A percentile compares a stretch with the other conserved stretches of the same genome.
These are phyloP conservation scores for Crithidia fasciculata DNA, from an alignment of 208 protist species.

Conservation along the genomic window DNA sequence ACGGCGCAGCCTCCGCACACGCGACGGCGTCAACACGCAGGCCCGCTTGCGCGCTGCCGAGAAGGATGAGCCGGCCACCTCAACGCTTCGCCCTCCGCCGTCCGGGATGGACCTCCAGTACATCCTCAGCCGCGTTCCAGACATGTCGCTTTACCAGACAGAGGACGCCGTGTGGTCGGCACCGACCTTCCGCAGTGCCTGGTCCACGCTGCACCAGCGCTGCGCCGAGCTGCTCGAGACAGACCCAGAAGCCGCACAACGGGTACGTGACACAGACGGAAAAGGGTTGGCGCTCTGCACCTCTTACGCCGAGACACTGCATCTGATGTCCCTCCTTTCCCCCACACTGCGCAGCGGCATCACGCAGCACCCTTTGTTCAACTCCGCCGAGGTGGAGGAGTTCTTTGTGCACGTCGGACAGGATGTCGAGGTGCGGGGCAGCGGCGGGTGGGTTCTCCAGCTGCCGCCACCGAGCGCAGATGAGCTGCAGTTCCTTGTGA, in stretches of 20 bases:
- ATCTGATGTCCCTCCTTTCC: conserved; percentile 68
- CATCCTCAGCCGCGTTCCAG: conserved; percentile 28
- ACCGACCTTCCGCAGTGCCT: conserved; percentile 56
- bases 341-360: conserved; percentile 54
- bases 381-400: conserved; percentile 65
- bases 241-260: conserved; percentile 36
- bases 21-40: conserved; percentile 20
- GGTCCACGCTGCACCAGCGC: conserved; percentile 48
- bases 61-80: conserved; percentile 25
- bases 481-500: conserved; percentile 62
- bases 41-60: conserved; percentile 22
- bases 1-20: conserved; percentile 11
- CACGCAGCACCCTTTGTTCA: conserved; percentile 47
- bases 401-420: conserved; percentile 81
- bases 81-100: conserved; percentile 31
- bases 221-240: conserved; percentile 14
- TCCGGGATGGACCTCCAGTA: conserved; percentile 37
- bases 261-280: conserved; percentile 62
- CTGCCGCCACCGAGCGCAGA: conserved; percentile 54
- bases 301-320: conserved; percentile 65
- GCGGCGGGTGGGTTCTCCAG: conserved; percentile 50
- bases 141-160: conserved; percentile 48
- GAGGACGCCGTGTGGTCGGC: conserved; percentile 58
- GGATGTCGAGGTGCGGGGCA: conserved; percentile 75
- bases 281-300: conserved; percentile 61